Evolutionary conservation across 129 eudicot genomes (phyloP).

Genomic region (sunflower (Helianthus annuus)): HanXRQr2.0-SUNRISE NC_035447.2:27502217-27502716

Average conservation of each 20-base stretch:
- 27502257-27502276: conserved; percentile 37
- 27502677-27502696: conserved; percentile 61
- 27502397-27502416: conserved; percentile 74
- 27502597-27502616: conserved; percentile 38
- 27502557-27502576: conserved; percentile 42
- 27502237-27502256: conserved; percentile 30
- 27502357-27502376: conserved; percentile 28
- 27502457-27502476: conserved; percentile 38
- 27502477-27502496: conserved; percentile 95
- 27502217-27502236: conserved; percentile 3
- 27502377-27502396: conserved; percentile 72
- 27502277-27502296: conserved; percentile 47
- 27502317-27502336: conserved; percentile 41
- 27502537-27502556: conserved; percentile 30
- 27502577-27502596: conserved; percentile 45
- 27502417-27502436: conserved; percentile 39
- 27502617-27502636: conserved; percentile 80
- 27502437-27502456: conserved; percentile 67
- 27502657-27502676: conserved; percentile 43
- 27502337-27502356: conserved; percentile 11
- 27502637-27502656: conserved; percentile 47
- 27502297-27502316: conserved; percentile 45
- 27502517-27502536: conserved; percentile 46
- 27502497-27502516: conserved; percentile 83
- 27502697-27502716: conserved; percentile 51